Conservation (phyloP, 768 basidiomycete species). For the Austroboletus eburneus region DNA sequence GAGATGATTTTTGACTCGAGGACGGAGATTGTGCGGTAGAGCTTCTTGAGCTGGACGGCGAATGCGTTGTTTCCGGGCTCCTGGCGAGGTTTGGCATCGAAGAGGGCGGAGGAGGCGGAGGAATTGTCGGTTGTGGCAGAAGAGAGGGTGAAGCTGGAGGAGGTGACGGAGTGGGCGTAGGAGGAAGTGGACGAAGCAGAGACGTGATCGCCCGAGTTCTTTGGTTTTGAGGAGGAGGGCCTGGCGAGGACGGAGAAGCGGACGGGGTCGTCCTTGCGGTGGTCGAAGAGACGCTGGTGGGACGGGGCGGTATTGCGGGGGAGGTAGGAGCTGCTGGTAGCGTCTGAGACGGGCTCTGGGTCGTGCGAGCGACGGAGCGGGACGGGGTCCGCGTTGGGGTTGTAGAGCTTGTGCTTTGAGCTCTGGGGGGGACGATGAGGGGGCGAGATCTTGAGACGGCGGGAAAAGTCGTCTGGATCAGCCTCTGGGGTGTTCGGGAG, state of each 20-base stretch:
- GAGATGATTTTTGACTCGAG: slow-evolving; percentile 73
- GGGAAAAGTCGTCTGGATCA: slow-evolving; percentile 70
- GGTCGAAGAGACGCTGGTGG: slow-evolving; percentile 74
- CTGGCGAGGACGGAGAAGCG: slow-evolving; percentile 69
- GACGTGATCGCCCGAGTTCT: slow-evolving; percentile 64
- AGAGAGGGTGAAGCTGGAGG: slow-evolving; percentile 69
- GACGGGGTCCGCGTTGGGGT: slow-evolving; percentile 67
- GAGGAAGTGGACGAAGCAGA: slow-evolving; percentile 75
- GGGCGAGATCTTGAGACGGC: slow-evolving; percentile 63
- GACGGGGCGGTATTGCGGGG: slow-evolving; percentile 27
- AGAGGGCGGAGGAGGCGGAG: slow-evolving; percentile 65
- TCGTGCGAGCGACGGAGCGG: slow-evolving; percentile 60
- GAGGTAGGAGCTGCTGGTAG: slow-evolving; percentile 46
- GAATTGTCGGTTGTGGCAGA: slow-evolving; percentile 72
- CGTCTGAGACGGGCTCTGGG: slow-evolving; percentile 61
- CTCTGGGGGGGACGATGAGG: slow-evolving; percentile 37
- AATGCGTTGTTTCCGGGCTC: slow-evolving; percentile 64
- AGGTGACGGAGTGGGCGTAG: slow-evolving; percentile 63
- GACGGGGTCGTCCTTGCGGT: slow-evolving; percentile 86
- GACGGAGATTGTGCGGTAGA: slow-evolving; percentile 78
- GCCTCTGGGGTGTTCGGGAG: slow-evolving; percentile 40
- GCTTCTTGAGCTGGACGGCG: slow-evolving; percentile 68
- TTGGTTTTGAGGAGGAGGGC: slow-evolving; percentile 43
- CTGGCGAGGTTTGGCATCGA: slow-evolving; percentile 51
- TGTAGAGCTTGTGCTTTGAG: slow-evolving; percentile 50